Conservation (phyloP, 352 stramenopile species). For the Sclerospora graminicola region DNA sequence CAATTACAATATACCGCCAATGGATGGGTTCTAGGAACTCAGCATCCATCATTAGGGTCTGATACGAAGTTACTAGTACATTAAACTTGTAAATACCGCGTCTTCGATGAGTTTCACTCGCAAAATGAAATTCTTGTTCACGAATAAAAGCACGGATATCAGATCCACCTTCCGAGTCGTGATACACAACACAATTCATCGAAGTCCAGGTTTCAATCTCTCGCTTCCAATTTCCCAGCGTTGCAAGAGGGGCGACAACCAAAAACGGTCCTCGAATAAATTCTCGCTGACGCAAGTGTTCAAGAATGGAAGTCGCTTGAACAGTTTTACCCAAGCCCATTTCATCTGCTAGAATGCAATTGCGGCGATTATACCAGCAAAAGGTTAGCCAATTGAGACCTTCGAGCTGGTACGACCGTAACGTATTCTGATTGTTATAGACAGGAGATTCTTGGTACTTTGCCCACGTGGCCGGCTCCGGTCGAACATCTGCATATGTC, state of each 20-base stretch:
- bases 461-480: conserved; percentile 70
- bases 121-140: conserved; percentile 95
- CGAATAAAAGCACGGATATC: conserved; percentile 91
- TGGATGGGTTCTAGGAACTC: conserved; percentile 88
- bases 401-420: conserved; percentile 98
- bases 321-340: conserved; percentile 89
- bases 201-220: conserved; percentile 99
- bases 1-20: conserved; percentile 97
- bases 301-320: conserved; percentile 89
- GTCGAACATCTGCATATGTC: conserved; percentile 72
- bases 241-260: conserved; percentile 96
- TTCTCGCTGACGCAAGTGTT: conserved; percentile 88
- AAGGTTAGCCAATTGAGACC: conserved; percentile 97
- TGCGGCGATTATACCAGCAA: conserved; percentile 96
- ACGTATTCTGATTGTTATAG: conserved; percentile 91
- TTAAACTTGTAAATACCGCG: conserved; percentile 90
- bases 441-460: conserved; percentile 82
- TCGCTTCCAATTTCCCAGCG: conserved; percentile 97
- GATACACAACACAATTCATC: conserved; percentile 99
- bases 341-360: conserved; percentile 86
- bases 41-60: conserved; percentile 92
- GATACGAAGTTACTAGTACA: conserved; percentile 96
- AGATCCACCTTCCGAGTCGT: conserved; percentile 89
- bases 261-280: conserved; percentile 95
- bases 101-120: conserved; percentile 63